Base-by-base conservation (phyloP, 2,329 filamentous ascomycete genomes). In the Claviceps humidiphila region DNA sequence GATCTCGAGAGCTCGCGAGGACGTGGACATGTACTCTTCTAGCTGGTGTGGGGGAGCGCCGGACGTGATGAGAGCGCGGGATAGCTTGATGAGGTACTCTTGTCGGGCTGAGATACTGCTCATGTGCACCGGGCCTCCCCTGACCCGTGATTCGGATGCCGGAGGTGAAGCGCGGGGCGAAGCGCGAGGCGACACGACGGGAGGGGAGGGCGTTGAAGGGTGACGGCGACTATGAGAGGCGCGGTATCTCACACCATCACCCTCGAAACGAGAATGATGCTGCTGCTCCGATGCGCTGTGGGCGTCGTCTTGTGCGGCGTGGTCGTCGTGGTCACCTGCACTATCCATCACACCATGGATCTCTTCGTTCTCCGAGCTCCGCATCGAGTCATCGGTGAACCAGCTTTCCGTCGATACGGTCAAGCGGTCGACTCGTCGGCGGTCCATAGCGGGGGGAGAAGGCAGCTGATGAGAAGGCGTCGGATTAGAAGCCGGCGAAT, bases 11-110 rank as follows among this genome's bases (percentile, higher is more conserved):
- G 93, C 86, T n/a, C 87, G 78, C 1, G 90, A 84, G 8, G 87
- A 89, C 86, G 90, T 94, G 56, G 78, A 20, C 20, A 83, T 84
- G 66, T 95, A 95, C 64, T 95, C 86, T 66, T 96, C 90, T 20
- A 96, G 73, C 13, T 91, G 83, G 70, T 96, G 90, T 0, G 89
- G 95, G 1, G 90, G 90, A 0, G 90, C 90, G 13, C 90, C 90
- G 57, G 88, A 95, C 62, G 82, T 76, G 89, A 96, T 96, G 53
- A 96, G 71, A 1, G 87, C 87, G 42, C 83, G 81, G 64, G 90
- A 95, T 42, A 96, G 77, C 64, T 87, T 89, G 51, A 90, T 77
- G 14, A 96, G 75, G 64, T 95, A 96, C 51, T 81, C 79, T 59
- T 95, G 89, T 2, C 89, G 80, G 39, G 83, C 82, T 20, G 95